Conservation (phyloP, 2,329 filamentous ascomycete species). For the Laburnicola sp. region DNA sequence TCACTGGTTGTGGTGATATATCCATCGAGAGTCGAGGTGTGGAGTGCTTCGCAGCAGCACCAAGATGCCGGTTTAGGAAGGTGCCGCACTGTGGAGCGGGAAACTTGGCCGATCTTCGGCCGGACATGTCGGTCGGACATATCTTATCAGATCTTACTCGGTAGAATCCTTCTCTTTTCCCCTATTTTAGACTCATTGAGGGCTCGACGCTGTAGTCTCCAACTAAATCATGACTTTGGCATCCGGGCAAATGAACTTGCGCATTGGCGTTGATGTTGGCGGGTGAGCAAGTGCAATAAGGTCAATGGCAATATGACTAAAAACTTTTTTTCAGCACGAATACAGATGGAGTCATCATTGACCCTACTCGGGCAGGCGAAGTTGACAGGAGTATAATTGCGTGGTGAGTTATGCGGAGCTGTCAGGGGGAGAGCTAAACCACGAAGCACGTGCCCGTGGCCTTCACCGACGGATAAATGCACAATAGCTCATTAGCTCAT, state of each 20-base stretch:
- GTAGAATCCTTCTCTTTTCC: too few species aligned
- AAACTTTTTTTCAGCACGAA: slow-evolving; percentile 31
- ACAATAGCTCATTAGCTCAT: too few species aligned
- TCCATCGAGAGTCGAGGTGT: too few species aligned
- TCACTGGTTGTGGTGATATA: too few species aligned
- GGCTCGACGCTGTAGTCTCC: background rate
- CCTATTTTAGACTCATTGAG: background rate
- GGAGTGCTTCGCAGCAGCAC: background rate
- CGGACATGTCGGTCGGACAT: slow-evolving; percentile 1
- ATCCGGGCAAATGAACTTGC: slow-evolving; percentile 28
- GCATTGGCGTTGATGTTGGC: slow-evolving; percentile 52
- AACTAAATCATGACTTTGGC: background rate
- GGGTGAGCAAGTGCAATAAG: slow-evolving; percentile 29
- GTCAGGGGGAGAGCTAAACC: background rate
- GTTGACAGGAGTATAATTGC: slow-evolving; percentile 37
- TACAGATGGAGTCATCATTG: slow-evolving; percentile 43
- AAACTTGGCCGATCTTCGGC: slow-evolving; percentile 10
- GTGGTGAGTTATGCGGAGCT: slow-evolving; percentile 27
- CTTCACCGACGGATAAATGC: too few species aligned
- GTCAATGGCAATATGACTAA: slow-evolving; percentile 6
- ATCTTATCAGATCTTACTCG: slow-evolving; percentile 8
- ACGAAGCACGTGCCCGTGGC: background rate
- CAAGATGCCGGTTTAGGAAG: background rate
- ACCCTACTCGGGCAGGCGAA: slow-evolving; percentile 33
- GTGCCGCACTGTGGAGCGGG: background rate